Conservation (phyloP, 2,329 filamentous ascomycete genomes). For the Botryosphaeria dothidea region DNA sequence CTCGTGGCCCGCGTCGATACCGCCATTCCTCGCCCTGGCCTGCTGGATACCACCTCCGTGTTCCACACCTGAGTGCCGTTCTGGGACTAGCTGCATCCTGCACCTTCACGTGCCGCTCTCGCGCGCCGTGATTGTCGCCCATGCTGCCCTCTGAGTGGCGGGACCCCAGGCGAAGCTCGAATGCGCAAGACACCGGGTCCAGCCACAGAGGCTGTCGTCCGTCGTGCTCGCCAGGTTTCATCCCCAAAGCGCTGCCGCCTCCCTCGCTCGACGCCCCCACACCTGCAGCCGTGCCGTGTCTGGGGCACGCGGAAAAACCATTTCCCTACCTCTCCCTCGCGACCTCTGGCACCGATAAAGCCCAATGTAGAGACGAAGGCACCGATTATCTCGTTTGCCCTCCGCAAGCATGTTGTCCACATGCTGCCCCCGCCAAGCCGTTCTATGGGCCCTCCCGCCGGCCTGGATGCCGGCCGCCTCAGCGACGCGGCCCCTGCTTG, state of each 20-base stretch:
- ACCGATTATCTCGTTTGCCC: neutral
- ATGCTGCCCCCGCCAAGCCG: neutral
- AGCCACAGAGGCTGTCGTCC: constrained; percentile 7
- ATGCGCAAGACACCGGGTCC: constrained; percentile 1
- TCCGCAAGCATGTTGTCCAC: neutral
- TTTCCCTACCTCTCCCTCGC: neutral
- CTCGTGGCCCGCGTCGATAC: constrained; percentile 17
- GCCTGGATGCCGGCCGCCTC: neutral
- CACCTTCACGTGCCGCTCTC: constrained; percentile 13
- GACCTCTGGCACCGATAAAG: neutral
- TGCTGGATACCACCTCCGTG: constrained; percentile 16
- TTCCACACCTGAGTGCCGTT: constrained; percentile 13
- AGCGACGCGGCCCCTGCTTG: neutral
- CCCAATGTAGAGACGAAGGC: neutral
- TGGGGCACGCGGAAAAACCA: constrained; percentile 9
- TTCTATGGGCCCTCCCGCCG: neutral
- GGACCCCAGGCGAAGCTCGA: neutral
- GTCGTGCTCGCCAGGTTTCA: constrained; percentile 11
- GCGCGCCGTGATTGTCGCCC: constrained; percentile 18
- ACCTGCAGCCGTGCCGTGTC: constrained; percentile 11
- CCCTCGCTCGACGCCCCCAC: neutral
- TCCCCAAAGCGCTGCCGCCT: constrained; percentile 11
- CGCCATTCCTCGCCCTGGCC: constrained; percentile 11
- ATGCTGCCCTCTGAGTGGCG: constrained; percentile 7
- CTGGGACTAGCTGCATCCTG: constrained; percentile 15